Conservation (phyloP, 768 basidiomycete species). For the Mycena vitilis region DNA sequence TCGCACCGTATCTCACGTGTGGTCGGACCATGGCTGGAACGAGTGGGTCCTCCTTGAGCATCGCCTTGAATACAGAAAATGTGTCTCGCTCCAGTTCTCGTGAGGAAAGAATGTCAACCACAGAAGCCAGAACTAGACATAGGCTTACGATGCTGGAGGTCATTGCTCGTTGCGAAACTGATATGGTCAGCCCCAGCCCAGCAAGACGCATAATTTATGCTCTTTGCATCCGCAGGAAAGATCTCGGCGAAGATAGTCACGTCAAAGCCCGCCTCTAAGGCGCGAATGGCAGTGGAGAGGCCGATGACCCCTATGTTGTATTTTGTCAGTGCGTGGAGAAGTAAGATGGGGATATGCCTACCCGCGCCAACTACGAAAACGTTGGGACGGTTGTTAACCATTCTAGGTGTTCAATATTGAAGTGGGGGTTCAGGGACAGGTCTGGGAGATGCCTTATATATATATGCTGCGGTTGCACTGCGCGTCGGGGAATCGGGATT, state of each 20-base stretch:
- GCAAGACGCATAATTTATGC: slow-evolving; percentile 60
- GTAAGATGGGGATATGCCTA: not conserved
- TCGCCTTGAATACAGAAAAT: not conserved
- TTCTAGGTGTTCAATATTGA: not conserved
- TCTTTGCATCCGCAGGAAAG: slow-evolving; percentile 61
- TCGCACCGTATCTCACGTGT: not conserved
- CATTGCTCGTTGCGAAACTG: slow-evolving; percentile 9
- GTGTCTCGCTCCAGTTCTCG: slow-evolving; percentile 32
- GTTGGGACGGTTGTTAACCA: not conserved
- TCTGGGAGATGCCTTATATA: not conserved
- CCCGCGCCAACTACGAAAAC: slow-evolving; percentile 30
- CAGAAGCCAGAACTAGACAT: not conserved
- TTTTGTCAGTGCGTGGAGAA: no score
- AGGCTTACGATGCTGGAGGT: slow-evolving; percentile 7
- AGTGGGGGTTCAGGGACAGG: not conserved
- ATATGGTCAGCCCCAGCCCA: slow-evolving; percentile 55
- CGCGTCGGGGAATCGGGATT: no score
- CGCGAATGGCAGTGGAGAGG: slow-evolving; percentile 62
- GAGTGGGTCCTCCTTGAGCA: slow-evolving; percentile 26
- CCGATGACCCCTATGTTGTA: slow-evolving; percentile 61
- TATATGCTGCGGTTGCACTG: not conserved
- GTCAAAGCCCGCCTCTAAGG: slow-evolving; percentile 58
- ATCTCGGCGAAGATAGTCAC: slow-evolving; percentile 66
- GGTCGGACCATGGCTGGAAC: slow-evolving; percentile 29
- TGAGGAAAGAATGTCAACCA: not conserved